These are phyloP conservation scores for Yamadazyma trypodendri DNA, from an alignment of 1,139 yeast species.

Conservation along the genomic window DNA sequence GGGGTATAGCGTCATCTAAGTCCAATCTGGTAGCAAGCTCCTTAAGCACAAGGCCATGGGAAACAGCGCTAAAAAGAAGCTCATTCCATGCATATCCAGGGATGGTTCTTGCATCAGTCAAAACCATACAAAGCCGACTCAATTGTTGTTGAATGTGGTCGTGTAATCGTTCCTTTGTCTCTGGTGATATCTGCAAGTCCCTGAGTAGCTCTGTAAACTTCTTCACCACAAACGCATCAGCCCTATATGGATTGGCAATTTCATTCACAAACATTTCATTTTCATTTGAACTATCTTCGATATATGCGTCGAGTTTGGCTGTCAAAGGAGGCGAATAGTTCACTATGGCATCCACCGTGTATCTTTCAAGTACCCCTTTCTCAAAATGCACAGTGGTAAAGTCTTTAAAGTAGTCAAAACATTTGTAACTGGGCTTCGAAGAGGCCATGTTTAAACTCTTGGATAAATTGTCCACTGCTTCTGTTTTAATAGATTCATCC, in stretches of 20 bases:
- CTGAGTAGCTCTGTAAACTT: background rate
- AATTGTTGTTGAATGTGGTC: background rate
- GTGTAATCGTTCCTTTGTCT: background rate
- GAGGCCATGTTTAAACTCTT: background rate
- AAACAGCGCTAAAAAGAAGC: conserved; percentile 4
- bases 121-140: background rate
- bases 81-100: conserved; percentile 6
- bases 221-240: background rate
- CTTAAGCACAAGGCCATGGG: background rate
- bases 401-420: background rate
- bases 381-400: background rate
- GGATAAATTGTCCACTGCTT: conserved; percentile 25
- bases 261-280: conserved; percentile 1
- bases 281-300: background rate
- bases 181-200: background rate
- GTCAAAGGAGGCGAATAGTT: conserved; percentile 3
- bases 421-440: background rate
- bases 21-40: background rate
- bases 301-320: background rate
- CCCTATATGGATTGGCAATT: background rate
- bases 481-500: conserved; percentile 47
- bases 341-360: background rate
- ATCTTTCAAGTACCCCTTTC: background rate
- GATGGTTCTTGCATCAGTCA: background rate
- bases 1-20: too few relatives aligned